Percentiles rank a stretch among this genome's conserved stretches.
phyloP scores from a whole-genome alignment of 495 filamentous ascomycete species.

The Penicillium chermesinum region DNA sequence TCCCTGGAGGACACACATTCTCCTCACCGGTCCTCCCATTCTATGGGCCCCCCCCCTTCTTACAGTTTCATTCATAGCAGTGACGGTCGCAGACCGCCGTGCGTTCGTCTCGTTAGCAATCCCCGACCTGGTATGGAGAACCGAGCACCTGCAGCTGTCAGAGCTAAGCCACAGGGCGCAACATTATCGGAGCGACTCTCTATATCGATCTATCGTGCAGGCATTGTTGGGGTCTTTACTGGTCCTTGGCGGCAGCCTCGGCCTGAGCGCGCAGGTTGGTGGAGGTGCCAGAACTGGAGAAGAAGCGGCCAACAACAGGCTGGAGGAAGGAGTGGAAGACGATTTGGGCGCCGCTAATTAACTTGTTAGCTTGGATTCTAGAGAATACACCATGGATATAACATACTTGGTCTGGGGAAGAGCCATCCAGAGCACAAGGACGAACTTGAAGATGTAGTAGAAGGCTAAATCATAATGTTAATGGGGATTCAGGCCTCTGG shows the following conservation, averaged over 20 bases:
- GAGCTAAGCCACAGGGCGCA: constrained; percentile 6
- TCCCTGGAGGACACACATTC: not conserved
- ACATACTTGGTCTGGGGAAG: constrained; percentile 88
- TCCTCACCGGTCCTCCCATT: not conserved
- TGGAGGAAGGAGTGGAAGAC: constrained; percentile 95
- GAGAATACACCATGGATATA: not conserved
- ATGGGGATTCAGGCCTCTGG: too few relatives aligned
- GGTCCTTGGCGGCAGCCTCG: constrained; percentile 61
- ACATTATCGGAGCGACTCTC: constrained; percentile 20
- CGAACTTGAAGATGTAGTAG: constrained; percentile 99
- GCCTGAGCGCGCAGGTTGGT: constrained; percentile 87
- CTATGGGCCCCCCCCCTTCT: not conserved
- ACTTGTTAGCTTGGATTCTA: constrained; percentile 18
- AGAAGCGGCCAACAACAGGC: constrained; percentile 87
- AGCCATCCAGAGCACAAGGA: constrained; percentile 92
- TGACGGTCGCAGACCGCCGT: constrained; percentile 2
- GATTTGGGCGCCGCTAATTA: constrained; percentile 78
- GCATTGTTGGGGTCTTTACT: constrained; percentile 26
- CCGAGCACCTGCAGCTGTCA: constrained; percentile 14
- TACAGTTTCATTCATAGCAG: constrained; percentile 5
- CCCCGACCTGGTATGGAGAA: constrained; percentile 10
- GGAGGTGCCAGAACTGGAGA: constrained; percentile 70
- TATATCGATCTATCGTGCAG: not conserved
- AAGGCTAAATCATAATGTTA: too few relatives aligned
- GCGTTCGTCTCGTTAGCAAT: constrained; percentile 4